Conservation (phyloP, 495 filamentous ascomycete genomes). For the Talaromyces ruber region DNA sequence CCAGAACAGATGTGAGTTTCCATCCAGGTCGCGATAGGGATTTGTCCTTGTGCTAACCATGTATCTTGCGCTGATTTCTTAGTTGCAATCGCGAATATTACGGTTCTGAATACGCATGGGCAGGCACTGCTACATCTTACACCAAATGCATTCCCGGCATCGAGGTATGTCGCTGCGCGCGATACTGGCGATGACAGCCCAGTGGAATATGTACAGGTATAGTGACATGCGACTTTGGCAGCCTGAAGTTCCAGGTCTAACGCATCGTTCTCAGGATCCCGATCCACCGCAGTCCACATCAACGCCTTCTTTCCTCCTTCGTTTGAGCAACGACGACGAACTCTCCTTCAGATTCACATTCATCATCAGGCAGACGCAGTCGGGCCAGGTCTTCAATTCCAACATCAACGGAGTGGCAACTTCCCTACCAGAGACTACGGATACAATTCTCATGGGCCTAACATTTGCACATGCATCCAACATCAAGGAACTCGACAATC, state of each 20-base stretch:
- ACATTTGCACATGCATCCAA: conserved; percentile 88
- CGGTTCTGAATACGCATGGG: conserved; percentile 67
- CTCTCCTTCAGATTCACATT: conserved; percentile 89
- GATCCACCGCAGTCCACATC: conserved; percentile 49
- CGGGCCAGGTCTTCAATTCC: conserved; percentile 28
- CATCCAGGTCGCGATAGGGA: background rate
- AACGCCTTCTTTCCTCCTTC: conserved; percentile 70
- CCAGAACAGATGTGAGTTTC: conserved; percentile 68
- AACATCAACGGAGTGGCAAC: conserved; percentile 43
- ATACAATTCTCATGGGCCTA: conserved; percentile 78
- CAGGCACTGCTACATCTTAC: conserved; percentile 67
- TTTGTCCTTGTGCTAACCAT: conserved; percentile 8
- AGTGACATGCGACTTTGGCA: background rate
- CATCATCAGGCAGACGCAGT: conserved; percentile 62
- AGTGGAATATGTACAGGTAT: conserved; percentile 89
- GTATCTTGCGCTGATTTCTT: conserved; percentile 8
- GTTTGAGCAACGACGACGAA: conserved; percentile 84
- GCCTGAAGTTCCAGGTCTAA: background rate
- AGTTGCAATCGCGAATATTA: conserved; percentile 82
- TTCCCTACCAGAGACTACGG: conserved; percentile 38
- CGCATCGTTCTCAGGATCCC: conserved; percentile 54
- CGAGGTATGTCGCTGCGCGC: conserved; percentile 66
- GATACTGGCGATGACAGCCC: conserved; percentile 64
- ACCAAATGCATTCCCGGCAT: conserved; percentile 85
- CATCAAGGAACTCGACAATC: conserved; percentile 78